Evolutionary conservation across 176 grass and related monocot species (phyloP), one percentile per base, ranked within the genome.

Genomic region (Triticum monococcum): DNA sequence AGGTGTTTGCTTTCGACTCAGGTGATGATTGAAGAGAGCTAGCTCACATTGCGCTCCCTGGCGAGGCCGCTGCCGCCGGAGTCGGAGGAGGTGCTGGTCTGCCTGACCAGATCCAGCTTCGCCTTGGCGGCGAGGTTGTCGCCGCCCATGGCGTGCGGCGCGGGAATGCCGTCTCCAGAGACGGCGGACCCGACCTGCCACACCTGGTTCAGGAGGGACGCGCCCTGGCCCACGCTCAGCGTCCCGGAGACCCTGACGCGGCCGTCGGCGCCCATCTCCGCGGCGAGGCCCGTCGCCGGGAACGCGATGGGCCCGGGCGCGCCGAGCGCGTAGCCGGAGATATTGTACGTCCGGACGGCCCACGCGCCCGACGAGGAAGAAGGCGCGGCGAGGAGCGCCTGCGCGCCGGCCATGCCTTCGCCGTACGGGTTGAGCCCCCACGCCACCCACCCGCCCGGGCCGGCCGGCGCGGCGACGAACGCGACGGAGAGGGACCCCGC

Each of bases 11-110:
- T 18, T 0, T 57, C 54, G 7, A 22, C 3, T 59, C 20, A 59
- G 56, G 56, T 22, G 18, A 22, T 22, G 56, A 59, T 2, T 2
- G 30, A 77, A 30, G 26, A 79, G 3, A 81, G 48, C 24, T 78
- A 24, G 68, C 95, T 95, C 74, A 98, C 95, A 90, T 98, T 93
- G 54, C 69, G 93, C 59, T 90, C 80, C 17, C 63, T 74, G 67
- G 18, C 6, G 63, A 63, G 7, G 62, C 79, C 85, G 16, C 66
- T 36, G 4, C 81, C 80, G 45, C 71, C 88, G 7, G 56, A 59
- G 68, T 17, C 26, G 25, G 69, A 84, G 35, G 57, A 83, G 11
- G 87, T 69, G 82, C 5, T 87, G 4, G 68, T 52, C 7, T 93
- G 91, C 14, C 74, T 90, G 8, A 90, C 31, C 3, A 98, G 86